Evolutionary conservation across 306 rosid genomes (phyloP).

Genomic region (Vachellia collinsii): DNA sequence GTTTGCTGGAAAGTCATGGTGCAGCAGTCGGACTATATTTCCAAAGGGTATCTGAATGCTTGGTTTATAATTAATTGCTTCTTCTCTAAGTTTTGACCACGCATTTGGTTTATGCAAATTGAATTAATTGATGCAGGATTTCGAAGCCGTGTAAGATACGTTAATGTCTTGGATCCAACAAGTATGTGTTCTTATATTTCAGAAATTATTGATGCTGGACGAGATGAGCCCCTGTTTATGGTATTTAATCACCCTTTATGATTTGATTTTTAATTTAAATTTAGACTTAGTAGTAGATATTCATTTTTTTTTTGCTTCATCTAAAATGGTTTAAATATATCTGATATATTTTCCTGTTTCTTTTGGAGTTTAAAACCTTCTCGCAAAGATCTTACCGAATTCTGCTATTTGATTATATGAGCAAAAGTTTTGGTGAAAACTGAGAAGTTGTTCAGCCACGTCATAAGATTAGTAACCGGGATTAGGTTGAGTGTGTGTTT

Average conservation of each 20-base stretch:
- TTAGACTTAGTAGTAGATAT: background rate
- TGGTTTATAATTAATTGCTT: slow-evolving; percentile 18
- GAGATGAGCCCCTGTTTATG: slow-evolving; percentile 87
- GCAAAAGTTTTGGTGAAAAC: slow-evolving; percentile 22
- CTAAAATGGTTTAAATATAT: slow-evolving; percentile 29
- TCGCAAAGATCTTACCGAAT: slow-evolving; percentile 32
- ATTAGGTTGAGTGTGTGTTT: background rate
- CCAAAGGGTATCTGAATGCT: slow-evolving; percentile 72
- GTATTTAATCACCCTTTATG: slow-evolving; percentile 50
- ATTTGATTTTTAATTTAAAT: slow-evolving; percentile 21
- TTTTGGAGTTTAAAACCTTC: slow-evolving; percentile 29
- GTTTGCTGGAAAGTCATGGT: slow-evolving; percentile 91
- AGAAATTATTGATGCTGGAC: slow-evolving; percentile 88
- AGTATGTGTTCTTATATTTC: slow-evolving; percentile 76
- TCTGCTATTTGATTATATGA: slow-evolving; percentile 28
- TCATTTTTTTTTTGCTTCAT: background rate
- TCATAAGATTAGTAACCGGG: background rate
- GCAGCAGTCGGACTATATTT: slow-evolving; percentile 85
- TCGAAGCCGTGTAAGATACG: slow-evolving; percentile 87
- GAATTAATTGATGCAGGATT: slow-evolving; percentile 72
- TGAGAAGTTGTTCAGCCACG: slow-evolving; percentile 25
- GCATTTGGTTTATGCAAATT: slow-evolving; percentile 32
- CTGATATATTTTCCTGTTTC: background rate
- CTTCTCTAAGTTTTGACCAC: slow-evolving; percentile 30
- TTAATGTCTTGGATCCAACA: slow-evolving; percentile 77